Evolutionary conservation across 169 alveolate genomes (phyloP).

Genomic region (Plasmodium berghei): DNA sequence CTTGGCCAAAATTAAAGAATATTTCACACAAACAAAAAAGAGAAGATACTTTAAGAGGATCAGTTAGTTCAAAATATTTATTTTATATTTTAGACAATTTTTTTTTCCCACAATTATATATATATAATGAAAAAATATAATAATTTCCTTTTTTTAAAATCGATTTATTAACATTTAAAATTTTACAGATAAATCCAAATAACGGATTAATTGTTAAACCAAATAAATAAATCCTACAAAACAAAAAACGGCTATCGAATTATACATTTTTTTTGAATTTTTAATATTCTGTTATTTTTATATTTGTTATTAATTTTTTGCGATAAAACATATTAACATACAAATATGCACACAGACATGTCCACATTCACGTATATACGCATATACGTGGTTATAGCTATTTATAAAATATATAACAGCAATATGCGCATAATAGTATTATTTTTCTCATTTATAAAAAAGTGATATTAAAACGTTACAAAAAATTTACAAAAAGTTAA

Average conservation of each 20-base stretch:
- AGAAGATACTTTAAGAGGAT: conserved; percentile 42
- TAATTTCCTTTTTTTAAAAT: conserved; percentile 7
- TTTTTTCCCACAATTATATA: background rate
- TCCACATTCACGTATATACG: background rate
- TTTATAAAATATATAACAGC: background rate
- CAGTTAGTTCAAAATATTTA: conserved; percentile 15
- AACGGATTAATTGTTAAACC: conserved; percentile 57
- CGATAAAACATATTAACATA: background rate
- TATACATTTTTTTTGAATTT: no score
- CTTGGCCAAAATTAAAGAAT: conserved; percentile 52
- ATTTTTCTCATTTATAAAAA: no score
- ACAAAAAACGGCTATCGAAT: background rate
- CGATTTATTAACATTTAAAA: no score
- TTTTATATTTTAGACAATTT: background rate
- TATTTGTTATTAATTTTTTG: background rate
- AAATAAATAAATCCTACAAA: background rate
- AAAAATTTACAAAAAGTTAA: no score
- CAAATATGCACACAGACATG: background rate
- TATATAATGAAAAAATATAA: background rate
- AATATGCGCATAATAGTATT: no score
- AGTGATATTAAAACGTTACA: no score
- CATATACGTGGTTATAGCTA: background rate
- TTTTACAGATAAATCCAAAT: conserved; percentile 43
- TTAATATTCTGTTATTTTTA: background rate
- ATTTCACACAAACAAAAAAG: background rate